Conservation (phyloP, 345 rosid species). For the Heritiera fomes region DNA sequence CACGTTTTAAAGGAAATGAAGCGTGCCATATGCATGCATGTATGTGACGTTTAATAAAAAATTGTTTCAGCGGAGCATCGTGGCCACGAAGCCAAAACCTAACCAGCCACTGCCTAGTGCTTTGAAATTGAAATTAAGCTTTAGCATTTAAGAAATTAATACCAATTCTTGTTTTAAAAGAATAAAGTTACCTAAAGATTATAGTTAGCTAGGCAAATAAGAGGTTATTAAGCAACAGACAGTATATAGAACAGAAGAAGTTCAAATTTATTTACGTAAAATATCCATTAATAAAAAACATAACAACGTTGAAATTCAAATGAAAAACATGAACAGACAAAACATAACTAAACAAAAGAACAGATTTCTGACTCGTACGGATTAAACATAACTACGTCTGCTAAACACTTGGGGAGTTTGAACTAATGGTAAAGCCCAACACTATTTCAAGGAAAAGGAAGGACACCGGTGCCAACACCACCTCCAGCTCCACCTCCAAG, state of each 20-base stretch:
- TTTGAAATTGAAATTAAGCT: too few relatives aligned
- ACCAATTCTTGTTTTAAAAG: too few relatives aligned
- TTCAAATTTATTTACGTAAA: neutral
- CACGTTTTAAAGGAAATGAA: neutral
- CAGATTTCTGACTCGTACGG: neutral
- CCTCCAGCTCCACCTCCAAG: constrained; percentile 11
- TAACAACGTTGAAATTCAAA: neutral
- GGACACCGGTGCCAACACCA: constrained; percentile 29
- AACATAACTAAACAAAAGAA: neutral
- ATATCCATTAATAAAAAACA: neutral
- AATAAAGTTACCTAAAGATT: too few relatives aligned
- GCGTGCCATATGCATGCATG: neutral
- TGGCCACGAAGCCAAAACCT: too few relatives aligned
- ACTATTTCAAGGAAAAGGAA: constrained; percentile 42
- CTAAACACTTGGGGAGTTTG: neutral
- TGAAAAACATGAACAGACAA: neutral
- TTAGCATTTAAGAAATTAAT: too few relatives aligned
- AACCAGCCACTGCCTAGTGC: too few relatives aligned
- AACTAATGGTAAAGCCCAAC: neutral
- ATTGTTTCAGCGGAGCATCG: too few relatives aligned
- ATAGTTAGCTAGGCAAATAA: neutral
- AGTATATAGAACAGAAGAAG: neutral
- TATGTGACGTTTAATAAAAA: too few relatives aligned
- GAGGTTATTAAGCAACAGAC: neutral
- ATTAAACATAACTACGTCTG: neutral